Evolutionary conservation across 1,284 basidiomycete species (phyloP).

Genomic region (Abortiporus biennis): DNA sequence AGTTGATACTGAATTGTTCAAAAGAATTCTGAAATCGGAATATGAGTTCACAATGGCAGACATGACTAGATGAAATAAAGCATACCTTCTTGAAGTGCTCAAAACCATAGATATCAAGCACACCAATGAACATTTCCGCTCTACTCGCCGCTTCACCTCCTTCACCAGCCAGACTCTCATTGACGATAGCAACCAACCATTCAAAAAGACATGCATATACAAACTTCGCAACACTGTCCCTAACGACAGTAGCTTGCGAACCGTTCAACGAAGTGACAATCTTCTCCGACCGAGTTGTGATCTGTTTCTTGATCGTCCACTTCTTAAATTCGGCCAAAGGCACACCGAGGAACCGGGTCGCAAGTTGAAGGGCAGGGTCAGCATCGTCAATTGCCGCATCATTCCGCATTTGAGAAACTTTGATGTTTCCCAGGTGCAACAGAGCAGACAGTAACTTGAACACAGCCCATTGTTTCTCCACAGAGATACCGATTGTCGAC

Average conservation of each 20-base stretch:
- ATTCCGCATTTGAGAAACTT: conserved; percentile 75
- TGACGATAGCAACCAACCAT: conserved; percentile 97
- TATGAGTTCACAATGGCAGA: background rate
- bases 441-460: conserved; percentile 93
- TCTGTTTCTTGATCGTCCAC: conserved; percentile 98
- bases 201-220: conserved; percentile 99
- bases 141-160: conserved; percentile 78
- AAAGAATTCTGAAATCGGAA: conserved; percentile 74
- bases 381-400: conserved; percentile 86
- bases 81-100: conserved; percentile 91
- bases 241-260: conserved; percentile 90
- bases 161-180: conserved; percentile 92
- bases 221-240: conserved; percentile 97
- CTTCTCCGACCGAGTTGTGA: conserved; percentile 92
- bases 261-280: conserved; percentile 86
- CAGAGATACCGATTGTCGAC: conserved; percentile 93
- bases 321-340: conserved; percentile 95
- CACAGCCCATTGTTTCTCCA: conserved; percentile 97
- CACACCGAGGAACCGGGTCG: conserved; percentile 89
- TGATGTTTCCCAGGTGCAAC: conserved; percentile 95
- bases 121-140: conserved; percentile 98
- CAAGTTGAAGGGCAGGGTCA: conserved; percentile 76
- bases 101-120: conserved; percentile 95
- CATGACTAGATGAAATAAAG: conserved; percentile 14
- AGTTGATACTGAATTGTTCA: conserved; percentile 99